Percentiles rank a stretch among this genome's conserved stretches.
These are phyloP conservation scores for Syzygium oleosum DNA, from an alignment of 345 rosid genomes.

Conservation along the genomic window DNA sequence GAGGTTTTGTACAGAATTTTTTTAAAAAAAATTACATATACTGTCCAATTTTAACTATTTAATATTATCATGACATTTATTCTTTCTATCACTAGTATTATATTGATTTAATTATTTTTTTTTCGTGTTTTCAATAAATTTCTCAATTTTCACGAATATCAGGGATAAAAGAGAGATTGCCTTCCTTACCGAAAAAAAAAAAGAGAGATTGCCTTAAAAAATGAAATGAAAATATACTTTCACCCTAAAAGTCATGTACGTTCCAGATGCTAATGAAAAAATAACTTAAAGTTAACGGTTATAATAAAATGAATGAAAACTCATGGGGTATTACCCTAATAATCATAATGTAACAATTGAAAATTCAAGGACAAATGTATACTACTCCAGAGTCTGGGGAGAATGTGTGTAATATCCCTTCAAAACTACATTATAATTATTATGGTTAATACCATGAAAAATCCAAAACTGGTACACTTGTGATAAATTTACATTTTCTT, in stretches of 20 bases:
- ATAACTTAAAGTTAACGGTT: not conserved
- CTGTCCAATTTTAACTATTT: not conserved
- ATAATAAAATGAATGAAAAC: not conserved
- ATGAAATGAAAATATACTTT: not conserved
- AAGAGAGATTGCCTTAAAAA: not conserved
- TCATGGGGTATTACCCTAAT: not conserved
- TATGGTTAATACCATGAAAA: not conserved
- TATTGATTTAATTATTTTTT: not conserved
- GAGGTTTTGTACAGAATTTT: not conserved
- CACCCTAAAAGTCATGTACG: not conserved
- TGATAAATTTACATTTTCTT: too few relatives aligned
- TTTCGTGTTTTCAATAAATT: not conserved
- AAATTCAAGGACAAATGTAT: not conserved
- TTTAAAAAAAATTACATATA: not conserved
- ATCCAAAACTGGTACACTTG: too few relatives aligned
- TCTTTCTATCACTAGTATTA: not conserved
- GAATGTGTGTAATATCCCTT: not conserved
- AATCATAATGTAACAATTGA: not conserved
- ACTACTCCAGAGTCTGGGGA: not conserved
- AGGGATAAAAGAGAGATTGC: not conserved
- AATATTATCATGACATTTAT: not conserved
- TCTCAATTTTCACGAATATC: not conserved
- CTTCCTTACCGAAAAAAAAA: too few relatives aligned
- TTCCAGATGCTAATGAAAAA: not conserved
- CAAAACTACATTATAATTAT: not conserved